These are phyloP conservation scores for Penicillium expansum DNA, from an alignment of 2,329 filamentous ascomycete species.

Conservation along the genomic window DNA sequence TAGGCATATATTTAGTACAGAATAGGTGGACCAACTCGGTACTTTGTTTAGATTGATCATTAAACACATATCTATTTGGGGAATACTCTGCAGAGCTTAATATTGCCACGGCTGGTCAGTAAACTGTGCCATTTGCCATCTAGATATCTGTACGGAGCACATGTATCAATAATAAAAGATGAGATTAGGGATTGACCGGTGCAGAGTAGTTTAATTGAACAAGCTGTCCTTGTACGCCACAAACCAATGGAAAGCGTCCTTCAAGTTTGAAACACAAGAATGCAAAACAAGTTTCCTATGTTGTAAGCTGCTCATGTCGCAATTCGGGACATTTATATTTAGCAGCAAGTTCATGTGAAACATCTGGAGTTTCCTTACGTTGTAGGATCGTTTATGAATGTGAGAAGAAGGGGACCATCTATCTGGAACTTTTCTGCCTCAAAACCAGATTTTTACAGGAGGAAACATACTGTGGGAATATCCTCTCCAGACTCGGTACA, in stretches of 20 bases:
- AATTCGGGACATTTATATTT: neutral
- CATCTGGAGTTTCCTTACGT: neutral
- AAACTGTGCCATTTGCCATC: neutral
- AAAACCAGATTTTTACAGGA: neutral
- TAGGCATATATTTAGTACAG: neutral
- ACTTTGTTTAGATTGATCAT: neutral
- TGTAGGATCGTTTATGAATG: neutral
- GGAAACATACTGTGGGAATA: neutral
- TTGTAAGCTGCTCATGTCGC: neutral
- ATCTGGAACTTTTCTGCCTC: constrained; percentile 1
- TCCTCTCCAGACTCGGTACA: neutral
- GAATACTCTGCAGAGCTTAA: neutral
- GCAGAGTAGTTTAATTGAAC: neutral
- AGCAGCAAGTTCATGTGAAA: constrained; percentile 3
- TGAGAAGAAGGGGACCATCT: neutral
- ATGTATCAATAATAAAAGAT: neutral
- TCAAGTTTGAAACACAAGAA: constrained; percentile 1
- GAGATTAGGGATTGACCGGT: neutral
- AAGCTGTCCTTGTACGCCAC: neutral
- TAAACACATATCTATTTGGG: neutral
- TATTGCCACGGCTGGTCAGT: neutral
- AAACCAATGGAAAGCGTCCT: neutral
- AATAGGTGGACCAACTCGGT: neutral
- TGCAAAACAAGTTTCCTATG: neutral
- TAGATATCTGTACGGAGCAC: too few relatives aligned